Conservation (phyloP, 208 protist genomes). For the Leishmania tropica region DNA sequence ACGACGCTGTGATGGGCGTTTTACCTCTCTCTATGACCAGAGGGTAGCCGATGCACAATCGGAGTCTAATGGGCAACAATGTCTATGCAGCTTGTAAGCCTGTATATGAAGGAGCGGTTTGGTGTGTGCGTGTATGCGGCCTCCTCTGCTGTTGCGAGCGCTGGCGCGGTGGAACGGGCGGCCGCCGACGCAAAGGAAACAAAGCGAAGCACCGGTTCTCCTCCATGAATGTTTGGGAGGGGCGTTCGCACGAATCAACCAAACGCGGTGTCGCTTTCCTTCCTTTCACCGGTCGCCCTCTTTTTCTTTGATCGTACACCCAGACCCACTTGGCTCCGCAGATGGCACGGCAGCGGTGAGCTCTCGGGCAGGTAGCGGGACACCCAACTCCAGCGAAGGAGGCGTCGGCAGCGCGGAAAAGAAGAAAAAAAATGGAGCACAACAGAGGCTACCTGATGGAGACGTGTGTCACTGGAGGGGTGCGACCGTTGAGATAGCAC, state of each 20-base stretch:
- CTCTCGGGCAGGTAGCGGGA: not conserved
- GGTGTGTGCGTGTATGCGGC: not conserved
- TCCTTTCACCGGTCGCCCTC: not conserved
- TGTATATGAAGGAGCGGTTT: not conserved
- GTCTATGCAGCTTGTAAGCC: not conserved
- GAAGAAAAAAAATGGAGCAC: not conserved
- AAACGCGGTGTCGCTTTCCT: not conserved
- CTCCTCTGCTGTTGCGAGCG: not conserved
- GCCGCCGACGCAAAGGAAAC: not conserved
- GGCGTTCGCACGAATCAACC: not conserved
- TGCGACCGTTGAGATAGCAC: not conserved
- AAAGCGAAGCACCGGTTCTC: not conserved
- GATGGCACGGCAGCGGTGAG: not conserved
- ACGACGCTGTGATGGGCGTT: not conserved
- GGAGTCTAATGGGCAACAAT: not conserved
- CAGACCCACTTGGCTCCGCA: not conserved
- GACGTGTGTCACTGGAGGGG: not conserved
- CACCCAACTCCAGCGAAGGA: not conserved
- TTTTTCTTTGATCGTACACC: not conserved
- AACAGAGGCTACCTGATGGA: not conserved
- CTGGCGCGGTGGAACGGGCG: not conserved
- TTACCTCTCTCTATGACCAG: not conserved
- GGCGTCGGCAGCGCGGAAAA: not conserved
- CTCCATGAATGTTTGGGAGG: not conserved
- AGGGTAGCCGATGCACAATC: not conserved